phyloP scores from a whole-genome alignment of 2,329 filamentous ascomycete genomes.

The Corniculantispora saksenae region DNA sequence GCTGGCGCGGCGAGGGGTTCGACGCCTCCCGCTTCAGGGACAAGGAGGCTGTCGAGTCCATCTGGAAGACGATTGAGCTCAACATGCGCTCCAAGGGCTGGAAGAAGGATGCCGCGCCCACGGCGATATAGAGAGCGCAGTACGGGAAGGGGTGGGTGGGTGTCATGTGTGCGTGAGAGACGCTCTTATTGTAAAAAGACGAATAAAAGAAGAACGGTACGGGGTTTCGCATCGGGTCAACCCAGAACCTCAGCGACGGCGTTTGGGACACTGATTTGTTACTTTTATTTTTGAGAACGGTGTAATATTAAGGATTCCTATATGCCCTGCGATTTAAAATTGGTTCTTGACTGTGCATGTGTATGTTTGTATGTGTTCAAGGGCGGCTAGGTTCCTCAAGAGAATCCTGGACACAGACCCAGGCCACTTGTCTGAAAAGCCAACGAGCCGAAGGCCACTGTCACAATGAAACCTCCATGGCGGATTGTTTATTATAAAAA shows the following conservation, averaged over 20 bases:
- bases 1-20: slow-evolving; percentile 64
- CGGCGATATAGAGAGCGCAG: slow-evolving; percentile 42
- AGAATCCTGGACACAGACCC: too few species aligned
- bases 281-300: not conserved
- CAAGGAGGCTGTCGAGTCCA: slow-evolving; percentile 85
- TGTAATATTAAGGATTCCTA: not conserved
- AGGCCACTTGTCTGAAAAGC: too few species aligned
- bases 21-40: slow-evolving; percentile 74
- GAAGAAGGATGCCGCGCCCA: slow-evolving; percentile 69
- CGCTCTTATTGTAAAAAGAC: not conserved
- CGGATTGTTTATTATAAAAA: too few species aligned
- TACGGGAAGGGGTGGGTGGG: too few species aligned
- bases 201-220: not conserved
- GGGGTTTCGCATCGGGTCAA: slow-evolving; percentile 14
- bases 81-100: slow-evolving; percentile 87
- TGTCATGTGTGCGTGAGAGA: too few species aligned
- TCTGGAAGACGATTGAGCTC: slow-evolving; percentile 87
- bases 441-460: too few species aligned
- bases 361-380: too few species aligned
- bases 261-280: slow-evolving; percentile 1
- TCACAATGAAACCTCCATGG: too few species aligned
- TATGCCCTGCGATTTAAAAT: too few species aligned
- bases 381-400: too few species aligned
- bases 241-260: slow-evolving; percentile 16
- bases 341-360: too few species aligned